phyloP scores from a whole-genome alignment of 352 stramenopile genomes.

The Pythium biforme region DNA sequence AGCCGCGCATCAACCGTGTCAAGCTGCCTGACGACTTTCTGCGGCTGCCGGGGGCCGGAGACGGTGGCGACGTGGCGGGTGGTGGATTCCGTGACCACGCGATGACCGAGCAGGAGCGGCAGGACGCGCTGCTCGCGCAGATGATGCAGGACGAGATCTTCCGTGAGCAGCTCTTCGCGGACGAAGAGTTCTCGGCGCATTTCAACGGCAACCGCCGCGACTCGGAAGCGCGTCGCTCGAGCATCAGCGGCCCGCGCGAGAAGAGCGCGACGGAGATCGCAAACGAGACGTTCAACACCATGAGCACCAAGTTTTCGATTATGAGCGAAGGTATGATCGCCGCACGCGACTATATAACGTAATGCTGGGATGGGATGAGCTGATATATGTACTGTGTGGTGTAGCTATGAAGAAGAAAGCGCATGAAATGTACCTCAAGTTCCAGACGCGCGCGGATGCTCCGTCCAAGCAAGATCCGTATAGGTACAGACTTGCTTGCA shows the following conservation, averaged over 20 bases:
- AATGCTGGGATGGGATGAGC: background rate
- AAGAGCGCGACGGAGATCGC: slow-evolving; percentile 73
- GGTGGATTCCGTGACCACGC: background rate
- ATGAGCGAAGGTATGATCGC: slow-evolving; percentile 66
- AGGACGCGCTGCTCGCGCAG: slow-evolving; percentile 64
- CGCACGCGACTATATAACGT: background rate
- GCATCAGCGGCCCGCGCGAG: slow-evolving; percentile 34
- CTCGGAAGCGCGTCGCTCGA: slow-evolving; percentile 20
- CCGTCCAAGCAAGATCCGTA: slow-evolving; percentile 52
- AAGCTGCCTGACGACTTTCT: slow-evolving; percentile 74
- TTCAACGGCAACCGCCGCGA: slow-evolving; percentile 37
- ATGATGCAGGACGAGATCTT: slow-evolving; percentile 88
- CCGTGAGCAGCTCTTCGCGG: slow-evolving; percentile 64
- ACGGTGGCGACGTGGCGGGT: slow-evolving; percentile 1
- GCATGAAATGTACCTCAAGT: slow-evolving; percentile 81
- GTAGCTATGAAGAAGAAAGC: slow-evolving; percentile 79
- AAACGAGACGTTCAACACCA: slow-evolving; percentile 63
- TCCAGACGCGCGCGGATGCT: slow-evolving; percentile 67
- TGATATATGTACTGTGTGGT: slow-evolving; percentile 6
- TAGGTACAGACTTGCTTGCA: slow-evolving; percentile 32
- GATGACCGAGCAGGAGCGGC: slow-evolving; percentile 66
- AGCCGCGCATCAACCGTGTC: slow-evolving; percentile 27
- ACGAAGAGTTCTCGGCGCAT: slow-evolving; percentile 72
- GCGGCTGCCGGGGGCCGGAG: slow-evolving; percentile 39
- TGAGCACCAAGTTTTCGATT: slow-evolving; percentile 67